Base-by-base conservation (phyloP, 2,329 filamentous ascomycete species). In the Boeremia lycopersici region DNA sequence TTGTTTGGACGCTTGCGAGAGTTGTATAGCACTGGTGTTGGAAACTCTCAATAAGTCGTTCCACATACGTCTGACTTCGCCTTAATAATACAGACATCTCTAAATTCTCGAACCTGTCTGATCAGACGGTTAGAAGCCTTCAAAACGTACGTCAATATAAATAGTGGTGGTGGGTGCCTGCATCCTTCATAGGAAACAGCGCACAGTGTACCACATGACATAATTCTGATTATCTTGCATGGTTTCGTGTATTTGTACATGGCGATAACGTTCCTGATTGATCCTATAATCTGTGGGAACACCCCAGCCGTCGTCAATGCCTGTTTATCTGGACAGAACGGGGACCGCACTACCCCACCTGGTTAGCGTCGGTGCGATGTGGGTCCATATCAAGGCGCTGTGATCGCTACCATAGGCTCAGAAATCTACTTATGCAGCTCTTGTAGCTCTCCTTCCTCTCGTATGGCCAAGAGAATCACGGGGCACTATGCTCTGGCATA, bases 331-430 rank as follows among this genome's bases (percentile, higher is more conserved):
- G 8, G 34, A 35, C 44, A 43, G 36, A n/a, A 15, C 42, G 48
- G 56, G 62, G 63, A 65, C 57, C 60, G 35, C 23, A 60, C 53
- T 67, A 61, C 64, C 64, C 63, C 53, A 57, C 58, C 60, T 38
- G 56, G 58, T 57, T 65, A 64, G 64, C 40, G 50, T 50, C 19
- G 19, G 30, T 13, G 34, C 19, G 19, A 10, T 35, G 48, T 52
- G 53, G 42, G 51, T 40, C 59, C 51, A 28, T 57, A 43, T 51
- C 52, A 28, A 29, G 29, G 13, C 56, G 51, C 48, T 43, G 33
- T 26, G 6, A 30, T 46, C 34, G 47, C 47, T 35, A 36, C 41
- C 47, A 52, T 59, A 48, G 46, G 49, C 46, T 40, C 19, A 31
- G 25, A 19, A 26, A 42, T 17, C 26, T 42, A 45, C 25, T 29